These are phyloP conservation scores for Diaporthe caulivora DNA, from an alignment of 2,329 filamentous ascomycete genomes.

Conservation along the genomic window DNA sequence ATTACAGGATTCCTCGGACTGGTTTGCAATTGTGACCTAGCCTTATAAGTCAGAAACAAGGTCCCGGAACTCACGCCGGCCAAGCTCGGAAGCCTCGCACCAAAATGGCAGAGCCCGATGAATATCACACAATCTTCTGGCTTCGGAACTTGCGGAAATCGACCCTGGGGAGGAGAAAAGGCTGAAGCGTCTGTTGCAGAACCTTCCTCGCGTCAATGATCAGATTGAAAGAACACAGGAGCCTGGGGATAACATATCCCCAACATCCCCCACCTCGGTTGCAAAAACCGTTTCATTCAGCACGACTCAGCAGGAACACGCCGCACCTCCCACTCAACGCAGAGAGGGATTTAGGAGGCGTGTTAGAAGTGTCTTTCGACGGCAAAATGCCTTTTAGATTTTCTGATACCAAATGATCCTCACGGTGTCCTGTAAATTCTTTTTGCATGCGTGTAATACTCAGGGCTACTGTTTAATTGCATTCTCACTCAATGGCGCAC, in stretches of 20 bases:
- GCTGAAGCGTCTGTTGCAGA: neutral
- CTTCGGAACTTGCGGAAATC: neutral
- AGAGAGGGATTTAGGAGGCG: neutral
- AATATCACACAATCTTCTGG: conserved; percentile 5
- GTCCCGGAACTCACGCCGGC: neutral
- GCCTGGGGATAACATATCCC: neutral
- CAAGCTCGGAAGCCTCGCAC: conserved; percentile 1
- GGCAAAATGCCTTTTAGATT: neutral
- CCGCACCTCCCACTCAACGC: neutral
- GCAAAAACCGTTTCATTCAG: conserved; percentile 1
- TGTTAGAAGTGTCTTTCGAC: neutral
- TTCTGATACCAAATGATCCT: neutral
- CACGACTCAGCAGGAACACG: neutral
- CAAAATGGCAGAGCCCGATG: neutral
- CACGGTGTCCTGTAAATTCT: too few species aligned
- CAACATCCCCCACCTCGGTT: neutral
- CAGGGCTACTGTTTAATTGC: too few species aligned
- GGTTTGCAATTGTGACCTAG: neutral
- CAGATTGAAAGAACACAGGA: neutral
- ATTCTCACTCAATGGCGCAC: too few species aligned
- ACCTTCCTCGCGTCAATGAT: neutral
- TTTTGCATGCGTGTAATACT: too few species aligned
- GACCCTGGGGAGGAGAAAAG: neutral
- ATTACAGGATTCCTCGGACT: neutral
- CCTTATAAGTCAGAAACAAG: conserved; percentile 3